These are phyloP conservation scores for Boletellus ananiceps DNA, from an alignment of 768 basidiomycete genomes.

Conservation along the genomic window DNA sequence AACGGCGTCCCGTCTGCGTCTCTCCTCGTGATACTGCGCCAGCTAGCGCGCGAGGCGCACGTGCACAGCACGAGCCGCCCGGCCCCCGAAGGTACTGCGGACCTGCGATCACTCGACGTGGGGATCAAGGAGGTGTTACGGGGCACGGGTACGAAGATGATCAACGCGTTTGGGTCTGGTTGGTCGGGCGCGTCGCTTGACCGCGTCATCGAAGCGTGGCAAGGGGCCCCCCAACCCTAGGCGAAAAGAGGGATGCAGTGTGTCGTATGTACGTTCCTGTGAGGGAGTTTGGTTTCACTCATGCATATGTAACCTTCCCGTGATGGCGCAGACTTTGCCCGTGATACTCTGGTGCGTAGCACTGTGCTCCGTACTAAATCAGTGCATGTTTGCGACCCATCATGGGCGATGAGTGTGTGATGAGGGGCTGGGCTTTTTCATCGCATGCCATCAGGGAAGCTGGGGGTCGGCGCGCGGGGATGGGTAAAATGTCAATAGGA, in stretches of 20 bases:
- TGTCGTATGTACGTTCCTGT: too few species aligned
- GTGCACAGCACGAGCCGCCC: conserved; percentile 46
- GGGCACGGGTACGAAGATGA: conserved; percentile 79
- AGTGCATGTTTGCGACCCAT: too few species aligned
- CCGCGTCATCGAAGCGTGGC: conserved; percentile 61
- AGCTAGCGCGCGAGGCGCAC: conserved; percentile 61
- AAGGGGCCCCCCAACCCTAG: conserved; percentile 13
- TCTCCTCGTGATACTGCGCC: conserved; percentile 55
- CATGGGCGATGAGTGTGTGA: too few species aligned
- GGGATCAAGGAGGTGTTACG: conserved; percentile 86
- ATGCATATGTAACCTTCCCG: too few species aligned
- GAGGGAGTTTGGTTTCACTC: too few species aligned
- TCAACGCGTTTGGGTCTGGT: conserved; percentile 61
- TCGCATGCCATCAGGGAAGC: too few species aligned
- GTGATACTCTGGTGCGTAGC: too few species aligned
- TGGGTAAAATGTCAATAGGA: too few species aligned
- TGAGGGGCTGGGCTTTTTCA: too few species aligned
- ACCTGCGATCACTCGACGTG: conserved; percentile 34
- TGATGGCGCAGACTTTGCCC: too few species aligned
- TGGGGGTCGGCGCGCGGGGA: too few species aligned
- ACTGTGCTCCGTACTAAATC: too few species aligned
- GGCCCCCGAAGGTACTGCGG: conserved; percentile 48
- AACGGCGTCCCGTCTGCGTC: conserved; percentile 69
- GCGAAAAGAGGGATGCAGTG: not conserved
- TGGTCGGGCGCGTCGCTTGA: conserved; percentile 71